These are phyloP conservation scores for Arthrobotrys conoides DNA, from an alignment of 2,329 filamentous ascomycete species.

Conservation along the genomic window DNA sequence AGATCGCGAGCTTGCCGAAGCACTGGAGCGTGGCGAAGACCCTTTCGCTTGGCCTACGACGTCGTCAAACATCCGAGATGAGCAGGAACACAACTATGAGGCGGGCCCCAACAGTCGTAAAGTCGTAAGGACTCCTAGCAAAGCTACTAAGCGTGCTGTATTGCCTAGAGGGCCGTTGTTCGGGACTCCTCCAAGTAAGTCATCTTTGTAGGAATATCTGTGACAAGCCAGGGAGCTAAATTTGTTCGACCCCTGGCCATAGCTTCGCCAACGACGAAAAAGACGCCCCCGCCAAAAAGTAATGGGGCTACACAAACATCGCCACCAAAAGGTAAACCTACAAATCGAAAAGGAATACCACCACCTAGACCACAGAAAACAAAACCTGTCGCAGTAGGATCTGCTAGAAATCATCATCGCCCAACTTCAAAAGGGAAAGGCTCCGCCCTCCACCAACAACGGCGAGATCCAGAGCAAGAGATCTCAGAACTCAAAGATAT, in stretches of 20 bases:
- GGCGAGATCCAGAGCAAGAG: constrained; percentile 39
- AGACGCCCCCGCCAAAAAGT: background rate
- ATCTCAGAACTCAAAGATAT: constrained; percentile 56
- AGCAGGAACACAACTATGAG: background rate
- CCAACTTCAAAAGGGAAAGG: constrained; percentile 20
- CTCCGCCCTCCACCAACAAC: constrained; percentile 1
- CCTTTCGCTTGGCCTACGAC: constrained; percentile 1
- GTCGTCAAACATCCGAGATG: constrained; percentile 9
- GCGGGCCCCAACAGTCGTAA: background rate
- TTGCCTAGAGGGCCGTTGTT: constrained; percentile 39
- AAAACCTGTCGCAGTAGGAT: constrained; percentile 3
- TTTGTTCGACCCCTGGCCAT: background rate
- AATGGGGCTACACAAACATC: background rate
- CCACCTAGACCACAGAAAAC: background rate
- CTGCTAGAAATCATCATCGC: background rate
- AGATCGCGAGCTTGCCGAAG: constrained; percentile 43
- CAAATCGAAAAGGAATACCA: constrained; percentile 4
- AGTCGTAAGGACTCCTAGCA: background rate
- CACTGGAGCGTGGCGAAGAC: constrained; percentile 32
- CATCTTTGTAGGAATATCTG: background rate
- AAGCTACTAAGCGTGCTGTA: constrained; percentile 24
- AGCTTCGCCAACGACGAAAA: constrained; percentile 2
- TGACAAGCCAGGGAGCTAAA: background rate
- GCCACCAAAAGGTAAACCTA: background rate
- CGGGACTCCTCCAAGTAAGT: constrained; percentile 41